Percentiles rank a stretch among this genome's conserved stretches.
phyloP scores from a whole-genome alignment of 176 grass and related monocot genomes.

The Raddia distichophylla region DNA sequence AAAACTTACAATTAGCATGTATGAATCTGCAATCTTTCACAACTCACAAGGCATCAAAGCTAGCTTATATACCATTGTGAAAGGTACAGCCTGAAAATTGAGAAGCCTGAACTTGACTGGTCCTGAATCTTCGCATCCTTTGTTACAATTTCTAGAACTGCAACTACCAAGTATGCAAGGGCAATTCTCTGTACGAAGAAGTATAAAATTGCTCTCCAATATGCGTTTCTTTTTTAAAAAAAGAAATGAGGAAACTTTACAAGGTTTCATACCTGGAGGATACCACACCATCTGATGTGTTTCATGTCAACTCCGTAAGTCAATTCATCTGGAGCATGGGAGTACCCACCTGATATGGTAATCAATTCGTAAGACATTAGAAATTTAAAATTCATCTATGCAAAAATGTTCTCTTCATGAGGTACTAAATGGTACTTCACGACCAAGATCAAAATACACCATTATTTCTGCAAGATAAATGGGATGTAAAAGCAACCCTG shows the following conservation, averaged over 20 bases:
- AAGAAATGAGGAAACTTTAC: neutral
- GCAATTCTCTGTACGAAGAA: slow-evolving; percentile 68
- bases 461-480: neutral
- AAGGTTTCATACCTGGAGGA: slow-evolving; percentile 61
- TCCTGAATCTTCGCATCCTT: slow-evolving; percentile 71
- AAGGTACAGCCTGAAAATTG: slow-evolving; percentile 65
- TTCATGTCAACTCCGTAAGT: slow-evolving; percentile 86
- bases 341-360: slow-evolving; percentile 70
- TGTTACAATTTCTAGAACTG: slow-evolving; percentile 69
- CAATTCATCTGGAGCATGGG: slow-evolving; percentile 81
- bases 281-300: slow-evolving; percentile 84
- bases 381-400: neutral
- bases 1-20: neutral
- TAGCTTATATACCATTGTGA: slow-evolving; percentile 63
- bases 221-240: neutral
- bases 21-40: neutral
- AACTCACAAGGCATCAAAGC: neutral
- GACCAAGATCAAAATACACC: neutral
- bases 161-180: slow-evolving; percentile 86
- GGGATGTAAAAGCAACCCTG: slow-evolving; percentile 56
- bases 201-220: neutral
- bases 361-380: neutral
- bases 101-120: slow-evolving; percentile 52
- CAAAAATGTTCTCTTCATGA: neutral
- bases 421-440: neutral